Conservation (phyloP, 2,329 filamentous ascomycete species). For the Sarocladium strictum region DNA sequence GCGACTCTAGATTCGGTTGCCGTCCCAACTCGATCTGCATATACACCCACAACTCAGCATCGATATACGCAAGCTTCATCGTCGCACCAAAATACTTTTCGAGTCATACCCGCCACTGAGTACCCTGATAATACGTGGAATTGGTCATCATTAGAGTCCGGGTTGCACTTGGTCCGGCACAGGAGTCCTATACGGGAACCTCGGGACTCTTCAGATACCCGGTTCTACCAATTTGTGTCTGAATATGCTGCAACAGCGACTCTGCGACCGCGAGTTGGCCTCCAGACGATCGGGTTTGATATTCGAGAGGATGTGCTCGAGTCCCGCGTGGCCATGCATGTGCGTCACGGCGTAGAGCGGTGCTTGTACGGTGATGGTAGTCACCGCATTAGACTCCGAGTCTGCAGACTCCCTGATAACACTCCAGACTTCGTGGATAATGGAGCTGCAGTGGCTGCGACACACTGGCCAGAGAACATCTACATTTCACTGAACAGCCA, state of each 20-base stretch:
- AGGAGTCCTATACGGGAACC: not conserved
- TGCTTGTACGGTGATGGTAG: slow-evolving; percentile 44
- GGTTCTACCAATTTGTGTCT: slow-evolving; percentile 3
- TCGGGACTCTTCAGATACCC: not conserved
- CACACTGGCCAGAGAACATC: slow-evolving; percentile 64
- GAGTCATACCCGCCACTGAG: not conserved
- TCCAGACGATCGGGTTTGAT: slow-evolving; percentile 30
- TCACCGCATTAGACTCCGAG: slow-evolving; percentile 50
- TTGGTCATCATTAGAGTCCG: not conserved
- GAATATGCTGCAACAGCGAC: not conserved
- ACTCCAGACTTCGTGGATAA: slow-evolving; percentile 30
- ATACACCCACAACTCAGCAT: too few species aligned
- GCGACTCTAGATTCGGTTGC: not conserved
- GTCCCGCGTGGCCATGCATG: slow-evolving; percentile 27
- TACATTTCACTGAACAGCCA: slow-evolving; percentile 62
- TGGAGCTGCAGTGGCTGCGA: slow-evolving; percentile 59
- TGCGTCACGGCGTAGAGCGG: slow-evolving; percentile 25
- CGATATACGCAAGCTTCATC: not conserved
- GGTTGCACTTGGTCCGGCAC: not conserved
- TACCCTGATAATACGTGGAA: not conserved
- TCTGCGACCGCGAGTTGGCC: not conserved
- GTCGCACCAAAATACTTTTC: not conserved
- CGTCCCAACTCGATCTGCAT: not conserved
- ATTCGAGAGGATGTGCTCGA: slow-evolving; percentile 30
- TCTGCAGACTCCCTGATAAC: slow-evolving; percentile 35